Percentiles rank a stretch among this genome's conserved stretches.
Conservation (phyloP, 75 land plant genomes). For the Pinus tabuliformis region DNA sequence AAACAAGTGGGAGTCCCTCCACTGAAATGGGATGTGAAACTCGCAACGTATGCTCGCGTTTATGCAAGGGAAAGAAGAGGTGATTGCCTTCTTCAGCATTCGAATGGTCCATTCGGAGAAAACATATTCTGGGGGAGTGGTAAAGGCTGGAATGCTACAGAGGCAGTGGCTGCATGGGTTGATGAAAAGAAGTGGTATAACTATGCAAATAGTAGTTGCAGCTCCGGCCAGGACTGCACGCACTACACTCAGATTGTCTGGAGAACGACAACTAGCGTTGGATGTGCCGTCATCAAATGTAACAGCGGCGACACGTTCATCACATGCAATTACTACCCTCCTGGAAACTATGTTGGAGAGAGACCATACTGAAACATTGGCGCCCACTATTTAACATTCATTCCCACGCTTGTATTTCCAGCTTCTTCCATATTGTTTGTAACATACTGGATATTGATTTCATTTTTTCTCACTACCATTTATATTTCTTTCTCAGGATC, state of each 20-base stretch:
- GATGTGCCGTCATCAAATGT: slow-evolving; percentile 32
- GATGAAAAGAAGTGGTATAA: slow-evolving; percentile 22
- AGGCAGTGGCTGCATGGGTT: slow-evolving; percentile 41
- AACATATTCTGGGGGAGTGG: slow-evolving; percentile 27
- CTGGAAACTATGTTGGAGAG: slow-evolving; percentile 30
- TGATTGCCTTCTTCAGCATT: slow-evolving; percentile 30
- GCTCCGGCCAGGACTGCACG: slow-evolving; percentile 18
- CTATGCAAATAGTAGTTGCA: slow-evolving; percentile 29
- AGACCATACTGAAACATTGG: slow-evolving; percentile 12
- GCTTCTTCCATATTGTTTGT: too few species aligned
- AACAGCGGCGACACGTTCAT: slow-evolving; percentile 24
- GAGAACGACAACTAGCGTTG: slow-evolving; percentile 20
- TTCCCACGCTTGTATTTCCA: too few species aligned
- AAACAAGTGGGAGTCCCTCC: slow-evolving; percentile 23
- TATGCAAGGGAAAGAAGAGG: slow-evolving; percentile 16
- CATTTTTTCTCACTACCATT: too few species aligned
- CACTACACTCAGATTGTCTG: slow-evolving; percentile 51
- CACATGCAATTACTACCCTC: slow-evolving; percentile 38
- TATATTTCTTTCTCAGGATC: too few species aligned
- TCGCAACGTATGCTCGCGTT: slow-evolving; percentile 23
- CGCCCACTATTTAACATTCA: neutral
- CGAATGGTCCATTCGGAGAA: slow-evolving; percentile 23
- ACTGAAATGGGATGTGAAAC: slow-evolving; percentile 18
- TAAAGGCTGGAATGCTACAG: slow-evolving; percentile 10
- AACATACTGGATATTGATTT: too few species aligned